phyloP scores from a whole-genome alignment of 1,284 basidiomycete species.

The Moesziomyces antarcticus region DNA sequence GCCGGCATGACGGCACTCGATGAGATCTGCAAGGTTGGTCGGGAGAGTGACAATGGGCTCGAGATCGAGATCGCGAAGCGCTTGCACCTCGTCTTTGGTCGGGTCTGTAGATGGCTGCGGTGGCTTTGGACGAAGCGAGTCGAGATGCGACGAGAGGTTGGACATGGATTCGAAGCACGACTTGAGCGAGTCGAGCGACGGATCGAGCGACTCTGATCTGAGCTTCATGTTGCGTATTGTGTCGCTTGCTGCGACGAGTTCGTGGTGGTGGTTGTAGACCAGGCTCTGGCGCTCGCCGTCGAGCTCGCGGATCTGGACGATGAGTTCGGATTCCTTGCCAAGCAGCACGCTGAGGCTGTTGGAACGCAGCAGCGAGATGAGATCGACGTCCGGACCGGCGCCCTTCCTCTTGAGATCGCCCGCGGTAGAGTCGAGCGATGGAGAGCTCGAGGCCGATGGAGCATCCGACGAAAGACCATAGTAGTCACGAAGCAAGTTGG shows the following conservation, averaged over 20 bases:
- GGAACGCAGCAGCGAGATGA: constrained; percentile 34
- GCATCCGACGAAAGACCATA: constrained; percentile 52
- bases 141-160: constrained; percentile 40
- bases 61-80: constrained; percentile 45
- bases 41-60: constrained; percentile 55
- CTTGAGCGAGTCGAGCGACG: constrained; percentile 48
- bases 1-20: constrained; percentile 17
- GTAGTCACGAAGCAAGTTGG: constrained; percentile 56
- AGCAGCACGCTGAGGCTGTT: constrained; percentile 51
- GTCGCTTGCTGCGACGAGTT: constrained; percentile 88
- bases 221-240: constrained; percentile 77
- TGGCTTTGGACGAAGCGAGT: constrained; percentile 15
- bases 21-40: constrained; percentile 37
- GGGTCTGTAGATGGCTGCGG: not conserved
- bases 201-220: constrained; percentile 49
- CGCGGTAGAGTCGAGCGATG: not conserved
- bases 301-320: constrained; percentile 78
- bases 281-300: constrained; percentile 88
- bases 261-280: constrained; percentile 94
- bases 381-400: constrained; percentile 16
- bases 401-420: not conserved
- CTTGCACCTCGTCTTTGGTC: not conserved
- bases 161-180: constrained; percentile 45
- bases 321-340: constrained; percentile 43
- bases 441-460: constrained; percentile 8